Evolutionary conservation across 2,329 filamentous ascomycete genomes (phyloP).

Genomic region (Aspergillus piperis): DNA sequence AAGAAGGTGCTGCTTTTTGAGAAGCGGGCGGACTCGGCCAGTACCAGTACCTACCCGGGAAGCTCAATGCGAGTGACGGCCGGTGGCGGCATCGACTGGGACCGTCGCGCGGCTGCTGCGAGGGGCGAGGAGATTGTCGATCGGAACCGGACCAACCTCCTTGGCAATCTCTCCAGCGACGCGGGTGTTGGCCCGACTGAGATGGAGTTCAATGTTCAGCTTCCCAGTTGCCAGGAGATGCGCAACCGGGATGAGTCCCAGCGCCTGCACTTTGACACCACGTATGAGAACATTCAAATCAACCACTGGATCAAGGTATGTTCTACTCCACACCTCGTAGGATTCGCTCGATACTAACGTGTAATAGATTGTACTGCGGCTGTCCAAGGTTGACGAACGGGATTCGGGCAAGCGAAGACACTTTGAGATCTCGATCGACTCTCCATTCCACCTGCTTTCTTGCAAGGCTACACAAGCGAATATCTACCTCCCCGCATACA

Average conservation of each 20-base stretch:
- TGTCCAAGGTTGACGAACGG: slow-evolving; percentile 78
- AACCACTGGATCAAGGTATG: slow-evolving; percentile 93
- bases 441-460: slow-evolving; percentile 88
- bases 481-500: slow-evolving; percentile 80
- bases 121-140: slow-evolving; percentile 57
- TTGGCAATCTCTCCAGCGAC: slow-evolving; percentile 78
- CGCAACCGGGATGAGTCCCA: slow-evolving; percentile 66
- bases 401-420: slow-evolving; percentile 80
- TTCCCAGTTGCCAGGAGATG: slow-evolving; percentile 87
- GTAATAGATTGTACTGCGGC: slow-evolving; percentile 79
- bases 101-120: slow-evolving; percentile 58
- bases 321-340: no score
- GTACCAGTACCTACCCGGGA: slow-evolving; percentile 70
- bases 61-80: slow-evolving; percentile 76
- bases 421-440: slow-evolving; percentile 96
- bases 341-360: slow-evolving; percentile 9
- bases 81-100: slow-evolving; percentile 75
- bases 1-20: slow-evolving; percentile 85
- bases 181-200: slow-evolving; percentile 82
- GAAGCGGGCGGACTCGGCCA: slow-evolving; percentile 77
- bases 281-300: slow-evolving; percentile 90
- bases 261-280: slow-evolving; percentile 83
- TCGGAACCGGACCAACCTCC: slow-evolving; percentile 65
- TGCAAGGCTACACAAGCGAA: slow-evolving; percentile 92
- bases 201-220: slow-evolving; percentile 90